Percentiles rank a stretch among this genome's conserved stretches.
phyloP scores from a whole-genome alignment of 2,329 filamentous ascomycete species.

The Colletotrichum salicis region DNA sequence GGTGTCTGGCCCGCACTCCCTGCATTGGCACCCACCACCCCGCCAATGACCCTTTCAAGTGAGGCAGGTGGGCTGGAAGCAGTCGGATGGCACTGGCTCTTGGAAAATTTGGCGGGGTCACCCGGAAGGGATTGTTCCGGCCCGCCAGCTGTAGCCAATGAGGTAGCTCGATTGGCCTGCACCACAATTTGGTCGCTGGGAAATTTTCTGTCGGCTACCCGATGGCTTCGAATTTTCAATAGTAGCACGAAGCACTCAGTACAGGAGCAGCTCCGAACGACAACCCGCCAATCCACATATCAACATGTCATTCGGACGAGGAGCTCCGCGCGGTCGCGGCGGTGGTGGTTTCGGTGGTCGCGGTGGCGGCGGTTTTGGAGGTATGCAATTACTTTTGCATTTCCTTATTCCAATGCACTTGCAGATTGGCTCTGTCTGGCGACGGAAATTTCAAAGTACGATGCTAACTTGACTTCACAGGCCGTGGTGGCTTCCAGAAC shows the following conservation, averaged over 20 bases:
- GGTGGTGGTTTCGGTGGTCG: conserved; percentile 37
- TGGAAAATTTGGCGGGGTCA: conserved; percentile 25
- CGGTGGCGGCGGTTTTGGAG: conserved; percentile 26
- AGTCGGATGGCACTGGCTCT: too few relatives aligned
- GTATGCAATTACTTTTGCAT: conserved; percentile 3
- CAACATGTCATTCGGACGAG: conserved; percentile 38
- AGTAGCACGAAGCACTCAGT: conserved; percentile 19
- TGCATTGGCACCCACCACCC: neutral
- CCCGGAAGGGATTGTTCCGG: conserved; percentile 19
- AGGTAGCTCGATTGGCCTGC: conserved; percentile 25
- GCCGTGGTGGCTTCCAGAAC: conserved; percentile 36
- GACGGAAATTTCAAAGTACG: neutral
- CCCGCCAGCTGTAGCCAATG: conserved; percentile 14
- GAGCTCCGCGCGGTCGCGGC: conserved; percentile 37
- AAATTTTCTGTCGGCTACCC: conserved; percentile 34
- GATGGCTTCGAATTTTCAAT: conserved; percentile 13
- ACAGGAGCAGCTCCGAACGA: conserved; percentile 31
- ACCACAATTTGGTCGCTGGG: conserved; percentile 33
- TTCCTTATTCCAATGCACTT: neutral
- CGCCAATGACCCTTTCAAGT: neutral
- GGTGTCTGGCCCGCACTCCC: neutral
- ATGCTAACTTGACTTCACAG: conserved; percentile 21
- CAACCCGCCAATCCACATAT: conserved; percentile 19
- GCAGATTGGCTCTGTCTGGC: neutral
- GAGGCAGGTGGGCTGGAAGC: neutral